These are phyloP conservation scores for Picea glauca DNA, from an alignment of 75 land plant species.

Conservation along the genomic window DNA sequence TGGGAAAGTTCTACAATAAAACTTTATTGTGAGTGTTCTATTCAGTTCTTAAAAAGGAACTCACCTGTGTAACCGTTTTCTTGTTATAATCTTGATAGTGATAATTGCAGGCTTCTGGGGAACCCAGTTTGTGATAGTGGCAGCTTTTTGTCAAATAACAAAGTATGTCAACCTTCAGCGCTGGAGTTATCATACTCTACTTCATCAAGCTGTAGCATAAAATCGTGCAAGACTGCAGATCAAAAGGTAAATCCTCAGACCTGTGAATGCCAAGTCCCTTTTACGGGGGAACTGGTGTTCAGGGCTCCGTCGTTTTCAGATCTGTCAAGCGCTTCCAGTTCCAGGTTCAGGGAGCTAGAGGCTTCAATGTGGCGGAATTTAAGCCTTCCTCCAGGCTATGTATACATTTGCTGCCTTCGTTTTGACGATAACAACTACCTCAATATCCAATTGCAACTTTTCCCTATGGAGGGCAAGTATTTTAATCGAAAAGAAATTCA, in stretches of 20 bases:
- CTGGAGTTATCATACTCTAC: slow-evolving; percentile 41
- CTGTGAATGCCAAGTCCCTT: slow-evolving; percentile 63
- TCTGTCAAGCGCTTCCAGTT: slow-evolving; percentile 27
- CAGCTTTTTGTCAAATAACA: slow-evolving; percentile 26
- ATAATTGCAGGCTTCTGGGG: slow-evolving; percentile 43
- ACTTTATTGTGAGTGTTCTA: slow-evolving; percentile 34
- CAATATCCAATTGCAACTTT: slow-evolving; percentile 49
- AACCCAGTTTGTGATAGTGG: slow-evolving; percentile 45
- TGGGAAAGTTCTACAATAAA: slow-evolving; percentile 21
- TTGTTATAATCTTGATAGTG: neutral
- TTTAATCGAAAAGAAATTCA: slow-evolving; percentile 51
- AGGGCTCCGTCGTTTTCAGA: slow-evolving; percentile 54
- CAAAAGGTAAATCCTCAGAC: slow-evolving; percentile 54
- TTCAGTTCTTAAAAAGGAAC: no score
- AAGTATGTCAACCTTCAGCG: slow-evolving; percentile 28
- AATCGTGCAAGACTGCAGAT: slow-evolving; percentile 33
- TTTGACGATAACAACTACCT: slow-evolving; percentile 55
- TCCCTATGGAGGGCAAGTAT: slow-evolving; percentile 39
- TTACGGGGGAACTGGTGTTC: slow-evolving; percentile 47
- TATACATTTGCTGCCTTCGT: slow-evolving; percentile 41
- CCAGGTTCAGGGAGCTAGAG: slow-evolving; percentile 41
- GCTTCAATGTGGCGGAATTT: slow-evolving; percentile 41
- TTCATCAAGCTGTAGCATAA: slow-evolving; percentile 39
- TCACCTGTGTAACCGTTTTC: no score
- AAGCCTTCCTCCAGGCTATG: slow-evolving; percentile 44